Percentiles rank a stretch among this genome's conserved stretches.
Evolutionary conservation across 2,329 filamentous ascomycete genomes (phyloP).

Genomic region (Aspergillus luchuensis): DNA sequence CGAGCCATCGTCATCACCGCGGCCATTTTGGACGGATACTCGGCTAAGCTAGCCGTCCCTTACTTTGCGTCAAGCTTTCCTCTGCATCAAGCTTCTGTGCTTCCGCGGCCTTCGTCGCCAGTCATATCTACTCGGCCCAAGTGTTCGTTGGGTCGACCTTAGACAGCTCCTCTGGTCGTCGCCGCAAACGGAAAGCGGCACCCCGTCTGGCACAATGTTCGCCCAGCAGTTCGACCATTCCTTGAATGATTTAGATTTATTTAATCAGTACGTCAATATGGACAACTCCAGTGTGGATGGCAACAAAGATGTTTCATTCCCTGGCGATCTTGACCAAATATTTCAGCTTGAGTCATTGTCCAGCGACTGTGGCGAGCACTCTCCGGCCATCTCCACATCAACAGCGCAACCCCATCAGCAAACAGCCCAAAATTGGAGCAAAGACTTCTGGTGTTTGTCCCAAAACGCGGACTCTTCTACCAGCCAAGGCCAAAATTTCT

Average conservation of each 20-base stretch:
- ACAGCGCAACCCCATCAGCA: slow-evolving; percentile 39
- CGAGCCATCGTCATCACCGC: slow-evolving; percentile 4
- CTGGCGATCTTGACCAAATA: slow-evolving; percentile 54
- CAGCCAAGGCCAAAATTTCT: slow-evolving; percentile 31
- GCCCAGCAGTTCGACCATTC: slow-evolving; percentile 53
- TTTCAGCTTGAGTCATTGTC: slow-evolving; percentile 54
- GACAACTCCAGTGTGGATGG: slow-evolving; percentile 54
- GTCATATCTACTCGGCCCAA: slow-evolving; percentile 30
- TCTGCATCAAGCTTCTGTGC: slow-evolving; percentile 14
- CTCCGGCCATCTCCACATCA: slow-evolving; percentile 51
- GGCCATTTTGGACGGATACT: slow-evolving; percentile 17
- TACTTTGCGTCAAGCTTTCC: slow-evolving; percentile 24
- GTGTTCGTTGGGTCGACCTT: slow-evolving; percentile 23
- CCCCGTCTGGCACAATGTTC: slow-evolving; percentile 49
- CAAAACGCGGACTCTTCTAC: slow-evolving; percentile 48
- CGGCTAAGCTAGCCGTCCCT: slow-evolving; percentile 24
- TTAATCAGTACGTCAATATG: slow-evolving; percentile 64
- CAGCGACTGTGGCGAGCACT: slow-evolving; percentile 55
- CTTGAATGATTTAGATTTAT: slow-evolving; percentile 63
- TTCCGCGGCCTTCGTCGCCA: slow-evolving; percentile 26
- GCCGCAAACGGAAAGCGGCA: slow-evolving; percentile 52
- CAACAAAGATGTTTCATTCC: slow-evolving; percentile 52
- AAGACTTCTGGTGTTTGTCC: slow-evolving; percentile 54
- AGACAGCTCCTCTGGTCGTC: slow-evolving; percentile 23
- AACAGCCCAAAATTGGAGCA: slow-evolving; percentile 55